A percentile compares a stretch with the other conserved stretches of the same genome.
Evolutionary conservation across 352 stramenopile genomes (phyloP).

Genomic region (Pythium vanterpoolii): DNA sequence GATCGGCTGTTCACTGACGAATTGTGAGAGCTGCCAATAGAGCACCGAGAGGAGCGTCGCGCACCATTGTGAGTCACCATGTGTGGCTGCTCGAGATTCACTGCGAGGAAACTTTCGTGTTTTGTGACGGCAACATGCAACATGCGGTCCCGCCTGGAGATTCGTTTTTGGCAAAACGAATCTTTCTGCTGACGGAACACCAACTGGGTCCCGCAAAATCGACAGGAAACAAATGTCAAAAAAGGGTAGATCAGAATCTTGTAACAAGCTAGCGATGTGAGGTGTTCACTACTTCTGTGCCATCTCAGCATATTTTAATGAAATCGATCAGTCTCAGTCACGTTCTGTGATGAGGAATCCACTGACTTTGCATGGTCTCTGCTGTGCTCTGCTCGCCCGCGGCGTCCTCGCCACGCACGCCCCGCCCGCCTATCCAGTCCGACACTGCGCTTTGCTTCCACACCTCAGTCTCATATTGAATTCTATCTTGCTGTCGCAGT

Average conservation of each 20-base stretch:
- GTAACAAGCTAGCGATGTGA: not conserved
- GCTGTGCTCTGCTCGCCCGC: not conserved
- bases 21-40: no score
- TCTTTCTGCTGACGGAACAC: not conserved
- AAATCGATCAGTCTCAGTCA: not conserved
- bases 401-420: not conserved
- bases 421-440: not conserved
- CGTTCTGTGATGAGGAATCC: not conserved
- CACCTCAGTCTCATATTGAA: slow-evolving; percentile 4
- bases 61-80: no score
- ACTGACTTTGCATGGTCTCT: not conserved
- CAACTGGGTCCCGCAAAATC: not conserved
- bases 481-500: slow-evolving; percentile 7
- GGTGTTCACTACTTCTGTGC: no score
- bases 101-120: no score
- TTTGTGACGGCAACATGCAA: no score
- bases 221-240: not conserved
- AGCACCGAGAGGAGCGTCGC: no score
- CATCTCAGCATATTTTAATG: no score
- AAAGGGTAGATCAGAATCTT: not conserved
- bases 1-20: no score
- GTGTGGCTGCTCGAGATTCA: slow-evolving; percentile 12
- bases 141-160: not conserved
- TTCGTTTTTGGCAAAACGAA: slow-evolving; percentile 1
- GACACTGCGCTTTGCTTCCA: not conserved